Percentiles rank a stretch among this genome's conserved stretches.
These are phyloP conservation scores for Anthoceros angustus DNA, from an alignment of 225 moss, liverwort and hornwort species.

Conservation along the genomic window DNA sequence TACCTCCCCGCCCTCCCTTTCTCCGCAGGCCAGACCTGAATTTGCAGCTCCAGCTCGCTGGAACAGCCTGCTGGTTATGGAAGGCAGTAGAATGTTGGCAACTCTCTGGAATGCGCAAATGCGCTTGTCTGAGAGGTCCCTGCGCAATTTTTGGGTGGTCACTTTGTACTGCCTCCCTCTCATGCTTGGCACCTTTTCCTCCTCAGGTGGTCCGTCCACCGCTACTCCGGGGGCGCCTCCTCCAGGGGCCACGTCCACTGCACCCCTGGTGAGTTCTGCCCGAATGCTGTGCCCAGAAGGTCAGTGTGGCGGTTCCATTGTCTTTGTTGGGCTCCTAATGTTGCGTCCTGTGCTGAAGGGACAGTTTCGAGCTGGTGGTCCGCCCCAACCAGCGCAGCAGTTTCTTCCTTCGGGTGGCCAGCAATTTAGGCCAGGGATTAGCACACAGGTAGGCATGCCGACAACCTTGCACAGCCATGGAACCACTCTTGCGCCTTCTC, in stretches of 20 bases:
- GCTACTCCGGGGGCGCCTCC: not conserved
- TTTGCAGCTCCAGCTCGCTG: not conserved
- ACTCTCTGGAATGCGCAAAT: not conserved
- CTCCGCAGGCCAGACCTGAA: not conserved
- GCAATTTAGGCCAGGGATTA: constrained; percentile 84
- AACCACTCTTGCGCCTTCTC: constrained; percentile 44
- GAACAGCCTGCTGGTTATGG: not conserved
- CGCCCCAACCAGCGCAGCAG: constrained; percentile 80
- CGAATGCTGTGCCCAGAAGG: not conserved
- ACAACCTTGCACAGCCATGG: constrained; percentile 66
- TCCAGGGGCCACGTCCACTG: too few relatives aligned
- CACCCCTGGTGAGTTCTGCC: not conserved
- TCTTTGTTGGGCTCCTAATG: not conserved
- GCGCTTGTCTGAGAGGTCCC: not conserved
- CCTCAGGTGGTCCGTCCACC: not conserved
- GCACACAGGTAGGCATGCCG: constrained; percentile 73
- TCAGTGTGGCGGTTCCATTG: not conserved
- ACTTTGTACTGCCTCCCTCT: not conserved
- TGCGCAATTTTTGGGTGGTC: not conserved
- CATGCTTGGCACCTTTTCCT: not conserved
- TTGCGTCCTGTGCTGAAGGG: not conserved
- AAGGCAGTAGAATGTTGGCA: not conserved
- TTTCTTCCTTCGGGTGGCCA: constrained; percentile 71
- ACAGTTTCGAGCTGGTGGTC: constrained; percentile 82
- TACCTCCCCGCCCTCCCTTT: not conserved